A percentile compares a stretch with the other conserved stretches of the same genome.
phyloP scores from a whole-genome alignment of 2,329 filamentous ascomycete genomes.

The Penicillium sp. region DNA sequence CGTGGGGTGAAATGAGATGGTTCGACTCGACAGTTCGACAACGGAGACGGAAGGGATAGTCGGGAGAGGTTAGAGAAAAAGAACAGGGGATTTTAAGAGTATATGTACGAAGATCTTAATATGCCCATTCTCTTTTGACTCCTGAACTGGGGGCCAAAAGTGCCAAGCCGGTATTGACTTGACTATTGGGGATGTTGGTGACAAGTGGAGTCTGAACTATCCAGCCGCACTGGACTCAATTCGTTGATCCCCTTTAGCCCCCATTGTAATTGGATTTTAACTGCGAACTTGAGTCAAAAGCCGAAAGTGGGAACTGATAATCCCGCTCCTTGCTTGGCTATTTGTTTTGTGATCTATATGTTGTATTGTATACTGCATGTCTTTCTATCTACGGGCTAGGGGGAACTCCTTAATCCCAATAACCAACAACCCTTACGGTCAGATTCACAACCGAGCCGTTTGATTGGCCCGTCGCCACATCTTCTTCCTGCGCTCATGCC shows the following conservation, averaged over 20 bases:
- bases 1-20: neutral
- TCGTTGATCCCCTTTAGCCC: neutral
- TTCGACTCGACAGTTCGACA: no score
- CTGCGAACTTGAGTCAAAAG: neutral
- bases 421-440: neutral
- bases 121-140: neutral
- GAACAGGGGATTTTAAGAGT: neutral
- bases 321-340: neutral
- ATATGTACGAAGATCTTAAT: neutral
- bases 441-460: conserved; percentile 7
- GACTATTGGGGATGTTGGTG: neutral
- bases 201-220: neutral
- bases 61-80: no score
- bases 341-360: conserved; percentile 1
- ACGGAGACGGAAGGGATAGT: neutral
- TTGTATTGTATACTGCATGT: neutral
- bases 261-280: neutral
- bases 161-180: neutral
- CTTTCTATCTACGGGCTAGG: neutral
- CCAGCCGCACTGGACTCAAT: neutral
- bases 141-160: neutral
- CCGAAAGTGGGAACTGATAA: neutral
- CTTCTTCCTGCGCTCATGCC: conserved; percentile 48
- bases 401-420: neutral
- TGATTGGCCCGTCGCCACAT: conserved; percentile 52